Base-by-base conservation (phyloP, 805 yeast genomes). In the Metschnikowia rubicola region DNA sequence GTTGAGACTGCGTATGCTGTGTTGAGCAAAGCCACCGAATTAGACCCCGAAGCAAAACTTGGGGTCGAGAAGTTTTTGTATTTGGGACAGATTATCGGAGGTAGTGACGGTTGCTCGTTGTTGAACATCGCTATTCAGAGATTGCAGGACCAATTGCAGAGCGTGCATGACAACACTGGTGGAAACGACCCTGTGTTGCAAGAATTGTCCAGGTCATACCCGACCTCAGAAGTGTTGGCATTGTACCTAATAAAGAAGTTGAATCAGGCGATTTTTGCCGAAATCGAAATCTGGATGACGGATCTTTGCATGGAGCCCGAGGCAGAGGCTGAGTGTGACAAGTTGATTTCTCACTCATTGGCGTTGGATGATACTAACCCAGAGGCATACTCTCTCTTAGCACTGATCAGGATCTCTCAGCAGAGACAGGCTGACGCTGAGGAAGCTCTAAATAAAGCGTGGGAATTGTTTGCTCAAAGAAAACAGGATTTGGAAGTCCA, bases 271-370 rank as follows among this genome's bases (percentile, higher is more conserved):
- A 70, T 88, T 28, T 83, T 92, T 55, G 84, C 96, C 7, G 78
- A 85, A 70, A 86, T 94, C 59, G 99, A 92, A 66, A 86, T 88
- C 47, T 91, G 96, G 96, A 88, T 90, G 97, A 92, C 98, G 1
- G 97, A 92, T 70, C 71, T 91, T 53, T 91, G 98, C 71, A 89
- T 91, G 96, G 96, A 88, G 59, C 81, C 81, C 3, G 83, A 84
- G 55, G 98, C 98, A 2, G 98, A 94, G 66, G 19, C 64, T 8
- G 77, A 81, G 63, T 94, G 98, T 68, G 86, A 90, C 57, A 74
- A 74, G 46, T 73, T 88, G 54, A 84, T 91, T 45, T 66, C 77
- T 10, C 79, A 78, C 55, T 81, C 95, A 1, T 66, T 88, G 59
- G 67, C 78, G 43, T 65, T 87, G 31, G 86, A 84, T 52, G 71